These are phyloP conservation scores for Vitis hybrid DNA, from an alignment of 177 flowering plant genomes.

Conservation along the genomic window DNA sequence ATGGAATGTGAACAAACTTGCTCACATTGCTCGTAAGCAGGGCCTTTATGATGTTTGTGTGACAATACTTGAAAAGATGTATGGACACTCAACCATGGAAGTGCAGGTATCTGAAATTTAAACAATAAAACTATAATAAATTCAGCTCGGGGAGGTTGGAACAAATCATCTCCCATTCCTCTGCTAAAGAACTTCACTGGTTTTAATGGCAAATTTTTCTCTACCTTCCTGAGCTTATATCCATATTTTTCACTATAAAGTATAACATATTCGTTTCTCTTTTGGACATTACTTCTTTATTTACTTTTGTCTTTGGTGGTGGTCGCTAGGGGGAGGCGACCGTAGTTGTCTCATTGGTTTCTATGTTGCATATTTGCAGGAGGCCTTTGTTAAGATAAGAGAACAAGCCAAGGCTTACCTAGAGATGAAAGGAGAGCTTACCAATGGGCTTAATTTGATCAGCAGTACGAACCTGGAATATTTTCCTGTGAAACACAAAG, in stretches of 20 bases:
- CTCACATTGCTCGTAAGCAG: conserved; percentile 91
- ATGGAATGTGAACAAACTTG: conserved; percentile 98
- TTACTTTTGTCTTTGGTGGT: not conserved
- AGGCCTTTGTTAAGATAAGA: conserved; percentile 94
- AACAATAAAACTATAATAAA: not conserved
- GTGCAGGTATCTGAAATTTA: conserved; percentile 70
- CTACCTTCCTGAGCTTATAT: not conserved
- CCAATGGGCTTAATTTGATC: conserved; percentile 90
- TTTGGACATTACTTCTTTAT: not conserved
- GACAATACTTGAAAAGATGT: conserved; percentile 94
- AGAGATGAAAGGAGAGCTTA: conserved; percentile 90
- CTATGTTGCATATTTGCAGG: conserved; percentile 51
- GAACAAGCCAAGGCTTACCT: conserved; percentile 98
- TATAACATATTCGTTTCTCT: not conserved
- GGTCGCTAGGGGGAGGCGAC: not conserved
- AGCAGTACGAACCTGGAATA: conserved; percentile 93
- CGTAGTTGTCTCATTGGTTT: conserved; percentile 7
- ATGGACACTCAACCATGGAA: conserved; percentile 98
- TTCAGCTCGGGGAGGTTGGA: not conserved
- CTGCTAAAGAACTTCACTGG: no score
- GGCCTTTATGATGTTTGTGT: conserved; percentile 97
- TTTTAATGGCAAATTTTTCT: not conserved
- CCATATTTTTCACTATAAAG: not conserved
- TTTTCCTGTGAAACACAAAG: conserved; percentile 82
- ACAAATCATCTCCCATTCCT: no score